Conservation (phyloP, 306 rosid genomes). For the Vigna nakashimae region DNA sequence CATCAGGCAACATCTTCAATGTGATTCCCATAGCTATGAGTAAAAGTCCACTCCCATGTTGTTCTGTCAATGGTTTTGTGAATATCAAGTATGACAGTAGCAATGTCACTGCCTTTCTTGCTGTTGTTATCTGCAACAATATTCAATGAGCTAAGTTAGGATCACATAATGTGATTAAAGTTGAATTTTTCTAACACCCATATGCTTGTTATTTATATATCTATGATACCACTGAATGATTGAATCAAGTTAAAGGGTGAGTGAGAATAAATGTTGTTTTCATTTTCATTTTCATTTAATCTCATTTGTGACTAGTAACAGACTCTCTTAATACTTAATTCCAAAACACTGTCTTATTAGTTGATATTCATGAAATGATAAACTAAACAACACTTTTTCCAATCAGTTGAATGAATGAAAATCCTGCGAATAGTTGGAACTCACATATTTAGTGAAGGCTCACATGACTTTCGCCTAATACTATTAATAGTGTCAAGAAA, state of each 20-base stretch:
- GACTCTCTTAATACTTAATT: neutral
- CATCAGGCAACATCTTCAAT: slow-evolving; percentile 83
- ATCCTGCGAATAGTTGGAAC: neutral
- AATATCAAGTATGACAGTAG: slow-evolving; percentile 86
- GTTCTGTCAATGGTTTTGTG: slow-evolving; percentile 94
- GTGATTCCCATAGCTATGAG: slow-evolving; percentile 93
- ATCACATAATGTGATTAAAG: neutral
- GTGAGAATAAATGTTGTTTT: neutral
- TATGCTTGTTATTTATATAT: neutral
- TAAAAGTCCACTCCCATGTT: slow-evolving; percentile 85
- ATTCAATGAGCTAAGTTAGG: slow-evolving; percentile 38
- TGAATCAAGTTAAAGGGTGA: neutral
- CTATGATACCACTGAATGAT: slow-evolving; percentile 1
- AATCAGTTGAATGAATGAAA: too few species aligned
- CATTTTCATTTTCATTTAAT: neutral
- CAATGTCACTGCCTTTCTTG: slow-evolving; percentile 93
- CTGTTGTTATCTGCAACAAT: slow-evolving; percentile 80
- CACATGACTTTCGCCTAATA: neutral
- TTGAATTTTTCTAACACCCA: neutral
- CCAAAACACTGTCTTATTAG: neutral
- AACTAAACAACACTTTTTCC: too few species aligned
- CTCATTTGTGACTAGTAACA: too few species aligned
- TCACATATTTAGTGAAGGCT: neutral
- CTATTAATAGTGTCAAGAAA: neutral
- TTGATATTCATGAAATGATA: too few species aligned